Evolutionary conservation across 2,329 filamentous ascomycete genomes (phyloP).

Genomic region (Cercospora brassicicola): DNA sequence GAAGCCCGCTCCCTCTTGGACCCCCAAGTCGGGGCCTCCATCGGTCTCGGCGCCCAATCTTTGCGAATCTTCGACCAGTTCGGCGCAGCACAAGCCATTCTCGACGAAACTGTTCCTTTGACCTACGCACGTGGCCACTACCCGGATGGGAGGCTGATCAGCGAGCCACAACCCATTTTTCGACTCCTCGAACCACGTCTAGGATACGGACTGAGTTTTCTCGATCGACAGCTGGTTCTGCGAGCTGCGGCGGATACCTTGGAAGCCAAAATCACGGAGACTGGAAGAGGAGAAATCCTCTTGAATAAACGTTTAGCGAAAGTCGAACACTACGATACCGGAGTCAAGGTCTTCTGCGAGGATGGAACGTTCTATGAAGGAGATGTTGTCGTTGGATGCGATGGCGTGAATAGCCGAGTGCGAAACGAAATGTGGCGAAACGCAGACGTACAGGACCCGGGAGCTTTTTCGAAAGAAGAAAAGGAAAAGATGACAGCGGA

Average conservation of each 20-base stretch:
- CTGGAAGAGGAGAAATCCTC: not conserved
- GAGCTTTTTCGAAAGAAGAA: constrained; percentile 23
- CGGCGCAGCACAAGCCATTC: constrained; percentile 35
- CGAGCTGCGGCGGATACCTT: constrained; percentile 28
- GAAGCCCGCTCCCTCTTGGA: constrained; percentile 48
- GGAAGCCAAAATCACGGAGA: constrained; percentile 20
- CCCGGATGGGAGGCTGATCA: constrained; percentile 13
- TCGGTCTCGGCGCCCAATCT: constrained; percentile 49
- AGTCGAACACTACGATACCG: constrained; percentile 13
- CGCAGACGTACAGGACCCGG: constrained; percentile 17
- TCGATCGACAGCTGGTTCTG: constrained; percentile 36
- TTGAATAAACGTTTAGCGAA: constrained; percentile 18
- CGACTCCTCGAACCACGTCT: constrained; percentile 28
- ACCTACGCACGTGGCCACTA: not conserved
- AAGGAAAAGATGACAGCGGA: constrained; percentile 25
- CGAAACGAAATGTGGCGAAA: constrained; percentile 33
- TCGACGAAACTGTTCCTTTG: constrained; percentile 18
- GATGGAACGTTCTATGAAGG: constrained; percentile 19
- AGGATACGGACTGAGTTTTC: constrained; percentile 29
- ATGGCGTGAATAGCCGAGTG: constrained; percentile 33
- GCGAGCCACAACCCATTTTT: constrained; percentile 7
- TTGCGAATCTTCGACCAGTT: constrained; percentile 54
- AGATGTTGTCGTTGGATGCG: constrained; percentile 34
- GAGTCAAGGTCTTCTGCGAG: constrained; percentile 20
- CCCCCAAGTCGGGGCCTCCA: constrained; percentile 51